Evolutionary conservation across 176 grass and related monocot species (phyloP).

Genomic region (Saccharum officinarum): DNA sequence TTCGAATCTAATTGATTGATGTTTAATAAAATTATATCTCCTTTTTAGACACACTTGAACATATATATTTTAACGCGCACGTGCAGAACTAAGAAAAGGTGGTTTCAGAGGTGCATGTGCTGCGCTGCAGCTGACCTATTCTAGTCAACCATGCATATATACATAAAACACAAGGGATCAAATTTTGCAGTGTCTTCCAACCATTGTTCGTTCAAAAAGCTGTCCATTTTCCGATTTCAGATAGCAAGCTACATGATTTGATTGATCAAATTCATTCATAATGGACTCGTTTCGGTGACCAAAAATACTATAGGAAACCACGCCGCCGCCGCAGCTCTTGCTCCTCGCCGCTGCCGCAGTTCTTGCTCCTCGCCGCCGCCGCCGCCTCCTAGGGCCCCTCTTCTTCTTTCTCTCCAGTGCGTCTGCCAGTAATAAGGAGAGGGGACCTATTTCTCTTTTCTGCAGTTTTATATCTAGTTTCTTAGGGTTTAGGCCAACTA

Average conservation of each 20-base stretch:
- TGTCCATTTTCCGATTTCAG: not conserved
- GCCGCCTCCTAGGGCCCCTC: too few relatives aligned
- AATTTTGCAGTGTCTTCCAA: not conserved
- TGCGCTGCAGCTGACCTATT: constrained; percentile 35
- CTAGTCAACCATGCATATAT: not conserved
- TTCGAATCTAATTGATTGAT: not conserved
- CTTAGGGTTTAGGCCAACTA: too few relatives aligned
- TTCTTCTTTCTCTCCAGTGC: too few relatives aligned
- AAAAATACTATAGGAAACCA: too few relatives aligned
- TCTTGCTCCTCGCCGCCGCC: too few relatives aligned
- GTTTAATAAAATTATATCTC: not conserved
- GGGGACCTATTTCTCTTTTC: too few relatives aligned
- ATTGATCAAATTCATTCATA: not conserved
- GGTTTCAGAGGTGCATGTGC: constrained; percentile 20
- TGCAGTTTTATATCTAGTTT: too few relatives aligned
- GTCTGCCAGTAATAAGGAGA: too few relatives aligned
- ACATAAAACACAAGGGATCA: not conserved
- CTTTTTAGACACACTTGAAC: not conserved
- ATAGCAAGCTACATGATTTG: constrained; percentile 26
- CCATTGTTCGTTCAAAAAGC: not conserved
- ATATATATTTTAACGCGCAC: constrained; percentile 17
- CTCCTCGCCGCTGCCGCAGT: too few relatives aligned
- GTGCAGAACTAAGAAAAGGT: not conserved
- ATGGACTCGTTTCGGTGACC: not conserved
- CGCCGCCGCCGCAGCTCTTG: too few relatives aligned